These are phyloP conservation scores for Ceratobasidium papillatum DNA, from an alignment of 1,284 basidiomycete genomes.

Conservation along the genomic window DNA sequence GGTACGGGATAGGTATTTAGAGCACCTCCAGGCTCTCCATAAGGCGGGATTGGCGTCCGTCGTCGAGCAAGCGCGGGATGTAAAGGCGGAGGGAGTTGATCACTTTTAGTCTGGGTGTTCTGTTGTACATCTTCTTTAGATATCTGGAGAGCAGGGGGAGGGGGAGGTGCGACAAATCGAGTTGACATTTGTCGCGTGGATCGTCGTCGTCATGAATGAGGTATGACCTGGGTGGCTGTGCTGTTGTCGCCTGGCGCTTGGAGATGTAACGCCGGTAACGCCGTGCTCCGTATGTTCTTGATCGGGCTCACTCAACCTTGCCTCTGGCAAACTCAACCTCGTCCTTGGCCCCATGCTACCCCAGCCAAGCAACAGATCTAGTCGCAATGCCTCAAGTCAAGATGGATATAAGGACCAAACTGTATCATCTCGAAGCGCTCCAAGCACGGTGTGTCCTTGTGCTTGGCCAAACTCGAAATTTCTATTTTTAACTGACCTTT, in stretches of 20 bases:
- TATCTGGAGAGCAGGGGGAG: neutral
- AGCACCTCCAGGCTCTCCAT: neutral
- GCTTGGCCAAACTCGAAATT: neutral
- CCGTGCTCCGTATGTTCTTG: neutral
- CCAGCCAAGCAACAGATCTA: slow-evolving; percentile 1
- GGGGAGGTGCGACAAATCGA: slow-evolving; percentile 28
- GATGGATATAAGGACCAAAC: neutral
- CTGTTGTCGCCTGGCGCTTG: neutral
- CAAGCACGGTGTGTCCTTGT: neutral
- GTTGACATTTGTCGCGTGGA: slow-evolving; percentile 6
- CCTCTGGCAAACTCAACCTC: neutral
- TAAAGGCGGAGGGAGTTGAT: slow-evolving; percentile 7
- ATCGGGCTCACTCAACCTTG: neutral
- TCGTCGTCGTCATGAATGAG: slow-evolving; percentile 2
- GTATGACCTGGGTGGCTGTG: neutral
- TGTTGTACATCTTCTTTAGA: neutral
- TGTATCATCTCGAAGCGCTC: neutral
- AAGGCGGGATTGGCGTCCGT: neutral
- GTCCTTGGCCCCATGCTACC: slow-evolving; percentile 3
- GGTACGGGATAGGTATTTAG: slow-evolving; percentile 7
- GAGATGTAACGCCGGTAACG: neutral
- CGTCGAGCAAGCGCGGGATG: slow-evolving; percentile 25
- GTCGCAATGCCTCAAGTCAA: neutral
- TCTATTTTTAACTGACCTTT: neutral
- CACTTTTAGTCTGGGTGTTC: neutral